Percentiles rank a stretch among this genome's conserved stretches.
Conservation (phyloP, 768 basidiomycete genomes). For the Russula dissimulans region DNA sequence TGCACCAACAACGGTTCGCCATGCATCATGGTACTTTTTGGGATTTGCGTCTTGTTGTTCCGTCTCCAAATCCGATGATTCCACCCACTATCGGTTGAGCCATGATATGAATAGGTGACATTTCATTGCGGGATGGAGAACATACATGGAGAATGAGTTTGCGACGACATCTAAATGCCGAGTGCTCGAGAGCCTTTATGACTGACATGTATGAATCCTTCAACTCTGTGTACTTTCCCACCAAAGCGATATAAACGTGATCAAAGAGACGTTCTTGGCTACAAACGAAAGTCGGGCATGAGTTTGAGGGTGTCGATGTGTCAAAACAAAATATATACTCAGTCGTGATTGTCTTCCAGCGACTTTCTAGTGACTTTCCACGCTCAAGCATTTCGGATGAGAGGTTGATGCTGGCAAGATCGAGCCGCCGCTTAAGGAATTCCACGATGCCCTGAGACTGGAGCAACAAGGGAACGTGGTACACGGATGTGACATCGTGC, state of each 20-base stretch:
- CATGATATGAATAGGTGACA: background rate
- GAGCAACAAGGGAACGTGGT: slow-evolving; percentile 91
- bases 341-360: slow-evolving; percentile 79
- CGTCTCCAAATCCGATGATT: slow-evolving; percentile 84
- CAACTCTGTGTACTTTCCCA: slow-evolving; percentile 95
- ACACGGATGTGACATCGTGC: slow-evolving; percentile 93
- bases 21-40: slow-evolving; percentile 90
- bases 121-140: slow-evolving; percentile 4
- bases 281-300: background rate
- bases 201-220: slow-evolving; percentile 99
- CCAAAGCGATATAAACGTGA: slow-evolving; percentile 78
- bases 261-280: slow-evolving; percentile 95
- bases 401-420: slow-evolving; percentile 50
- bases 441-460: slow-evolving; percentile 86
- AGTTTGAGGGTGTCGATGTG: background rate
- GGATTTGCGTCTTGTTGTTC: slow-evolving; percentile 72
- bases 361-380: slow-evolving; percentile 55
- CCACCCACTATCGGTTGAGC: slow-evolving; percentile 67
- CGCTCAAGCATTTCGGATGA: slow-evolving; percentile 45
- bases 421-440: slow-evolving; percentile 76
- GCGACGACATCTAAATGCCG: slow-evolving; percentile 83
- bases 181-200: slow-evolving; percentile 92
- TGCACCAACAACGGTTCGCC: slow-evolving; percentile 85
- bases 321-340: slow-evolving; percentile 37
- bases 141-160: slow-evolving; percentile 74